Evolutionary conservation across 1,139 yeast genomes (phyloP).

Genomic region (Debaryomycetaceae sp.): DNA sequence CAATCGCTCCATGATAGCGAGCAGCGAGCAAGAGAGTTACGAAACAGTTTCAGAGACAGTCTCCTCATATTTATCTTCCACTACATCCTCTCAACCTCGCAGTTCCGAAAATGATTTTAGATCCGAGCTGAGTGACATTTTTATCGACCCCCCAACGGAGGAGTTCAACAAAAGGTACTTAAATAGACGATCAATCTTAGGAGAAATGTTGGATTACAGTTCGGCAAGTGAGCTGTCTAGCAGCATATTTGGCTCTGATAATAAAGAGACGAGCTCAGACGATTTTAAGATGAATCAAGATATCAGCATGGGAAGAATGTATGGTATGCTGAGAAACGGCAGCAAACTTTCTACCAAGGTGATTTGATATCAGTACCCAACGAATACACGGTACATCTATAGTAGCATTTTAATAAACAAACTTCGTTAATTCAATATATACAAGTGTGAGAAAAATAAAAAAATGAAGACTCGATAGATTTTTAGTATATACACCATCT

Average conservation of each 20-base stretch:
- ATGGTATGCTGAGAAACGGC: conserved; percentile 15
- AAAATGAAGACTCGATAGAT: conserved; percentile 1
- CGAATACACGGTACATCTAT: background rate
- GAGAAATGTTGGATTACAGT: conserved; percentile 46
- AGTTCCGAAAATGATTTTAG: background rate
- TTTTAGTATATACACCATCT: conserved; percentile 1
- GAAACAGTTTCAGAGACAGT: background rate
- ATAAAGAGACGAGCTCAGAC: background rate
- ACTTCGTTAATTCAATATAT: conserved; percentile 9
- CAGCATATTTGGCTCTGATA: background rate
- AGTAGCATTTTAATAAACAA: conserved; percentile 2
- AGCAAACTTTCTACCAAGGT: background rate
- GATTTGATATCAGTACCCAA: background rate
- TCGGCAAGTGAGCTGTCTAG: conserved; percentile 23
- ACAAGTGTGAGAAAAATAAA: conserved; percentile 10
- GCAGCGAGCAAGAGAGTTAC: background rate
- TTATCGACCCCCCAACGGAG: conserved; percentile 19
- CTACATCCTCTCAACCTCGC: background rate
- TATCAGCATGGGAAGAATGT: conserved; percentile 16
- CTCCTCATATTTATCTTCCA: background rate
- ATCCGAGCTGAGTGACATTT: background rate
- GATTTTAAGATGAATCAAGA: conserved; percentile 10
- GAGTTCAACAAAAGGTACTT: conserved; percentile 20
- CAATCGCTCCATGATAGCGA: background rate
- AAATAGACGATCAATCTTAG: conserved; percentile 42